phyloP scores from a whole-genome alignment of 2,329 filamentous ascomycete species.

The Aspergillus sp. region DNA sequence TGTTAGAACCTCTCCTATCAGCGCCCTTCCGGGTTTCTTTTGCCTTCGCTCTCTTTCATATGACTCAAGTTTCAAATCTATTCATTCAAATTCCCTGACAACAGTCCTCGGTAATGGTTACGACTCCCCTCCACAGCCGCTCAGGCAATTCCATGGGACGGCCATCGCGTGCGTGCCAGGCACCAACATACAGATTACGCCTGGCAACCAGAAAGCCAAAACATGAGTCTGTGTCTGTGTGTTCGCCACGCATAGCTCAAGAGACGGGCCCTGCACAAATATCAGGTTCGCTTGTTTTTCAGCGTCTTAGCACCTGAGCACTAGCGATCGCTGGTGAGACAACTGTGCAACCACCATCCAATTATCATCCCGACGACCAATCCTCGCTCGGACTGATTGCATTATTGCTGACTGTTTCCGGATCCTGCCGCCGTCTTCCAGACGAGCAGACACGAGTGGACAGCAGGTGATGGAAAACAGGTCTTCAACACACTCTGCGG shows the following conservation, averaged over 20 bases:
- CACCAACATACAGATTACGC: conserved; percentile 4
- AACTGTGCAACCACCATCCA: conserved; percentile 2
- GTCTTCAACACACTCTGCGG: neutral
- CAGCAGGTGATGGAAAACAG: neutral
- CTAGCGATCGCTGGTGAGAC: conserved; percentile 5
- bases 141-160: neutral
- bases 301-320: neutral
- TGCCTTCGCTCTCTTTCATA: neutral
- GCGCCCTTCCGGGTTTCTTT: neutral
- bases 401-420: neutral
- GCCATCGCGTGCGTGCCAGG: conserved; percentile 7
- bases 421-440: neutral
- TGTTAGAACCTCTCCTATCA: conserved; percentile 20
- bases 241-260: neutral
- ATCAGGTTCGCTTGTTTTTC: neutral
- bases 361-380: neutral
- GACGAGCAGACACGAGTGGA: neutral
- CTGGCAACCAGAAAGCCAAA: neutral
- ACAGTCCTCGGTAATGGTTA: neutral
- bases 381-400: neutral
- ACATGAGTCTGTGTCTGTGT: neutral
- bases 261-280: neutral
- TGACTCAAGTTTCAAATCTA: neutral
- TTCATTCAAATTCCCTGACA: neutral
- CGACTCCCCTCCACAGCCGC: neutral